Percentiles rank a stretch among this genome's conserved stretches.
Evolutionary conservation across 257 asterid genomes (phyloP).

Genomic region (Datura wrightii): DNA sequence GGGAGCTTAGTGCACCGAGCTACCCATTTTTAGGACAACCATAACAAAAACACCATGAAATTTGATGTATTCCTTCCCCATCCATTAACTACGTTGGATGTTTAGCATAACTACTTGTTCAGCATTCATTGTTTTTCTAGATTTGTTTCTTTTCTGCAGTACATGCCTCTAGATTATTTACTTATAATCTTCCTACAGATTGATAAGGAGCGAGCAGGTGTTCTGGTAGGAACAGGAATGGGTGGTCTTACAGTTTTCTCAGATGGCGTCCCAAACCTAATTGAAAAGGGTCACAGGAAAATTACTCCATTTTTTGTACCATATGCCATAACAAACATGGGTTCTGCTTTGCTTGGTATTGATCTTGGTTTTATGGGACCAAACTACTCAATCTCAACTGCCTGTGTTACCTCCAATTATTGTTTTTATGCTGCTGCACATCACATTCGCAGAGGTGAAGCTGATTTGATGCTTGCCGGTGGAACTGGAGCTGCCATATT

Average conservation of each 20-base stretch:
- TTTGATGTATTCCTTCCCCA: neutral
- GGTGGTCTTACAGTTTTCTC: conserved; percentile 91
- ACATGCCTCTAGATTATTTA: conserved; percentile 27
- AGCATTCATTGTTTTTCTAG: neutral
- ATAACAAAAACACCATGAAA: neutral
- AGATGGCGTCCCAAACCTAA: conserved; percentile 80
- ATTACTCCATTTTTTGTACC: conserved; percentile 94
- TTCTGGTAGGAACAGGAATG: conserved; percentile 94
- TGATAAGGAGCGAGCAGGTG: conserved; percentile 87
- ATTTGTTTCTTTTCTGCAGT: neutral
- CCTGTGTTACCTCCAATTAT: conserved; percentile 94
- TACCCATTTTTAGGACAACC: neutral
- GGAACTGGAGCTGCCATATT: conserved; percentile 97
- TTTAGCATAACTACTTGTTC: neutral
- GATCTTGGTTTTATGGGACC: conserved; percentile 98
- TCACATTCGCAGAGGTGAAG: conserved; percentile 97
- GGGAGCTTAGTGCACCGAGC: no score
- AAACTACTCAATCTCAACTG: conserved; percentile 92
- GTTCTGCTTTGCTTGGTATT: conserved; percentile 90
- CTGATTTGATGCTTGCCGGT: conserved; percentile 91
- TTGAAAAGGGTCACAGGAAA: conserved; percentile 82
- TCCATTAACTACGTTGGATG: neutral
- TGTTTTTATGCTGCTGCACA: conserved; percentile 96
- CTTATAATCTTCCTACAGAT: conserved; percentile 53
- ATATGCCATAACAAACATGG: conserved; percentile 95